phyloP scores from a whole-genome alignment of 768 basidiomycete genomes.

The Trametopsis cervina region DNA sequence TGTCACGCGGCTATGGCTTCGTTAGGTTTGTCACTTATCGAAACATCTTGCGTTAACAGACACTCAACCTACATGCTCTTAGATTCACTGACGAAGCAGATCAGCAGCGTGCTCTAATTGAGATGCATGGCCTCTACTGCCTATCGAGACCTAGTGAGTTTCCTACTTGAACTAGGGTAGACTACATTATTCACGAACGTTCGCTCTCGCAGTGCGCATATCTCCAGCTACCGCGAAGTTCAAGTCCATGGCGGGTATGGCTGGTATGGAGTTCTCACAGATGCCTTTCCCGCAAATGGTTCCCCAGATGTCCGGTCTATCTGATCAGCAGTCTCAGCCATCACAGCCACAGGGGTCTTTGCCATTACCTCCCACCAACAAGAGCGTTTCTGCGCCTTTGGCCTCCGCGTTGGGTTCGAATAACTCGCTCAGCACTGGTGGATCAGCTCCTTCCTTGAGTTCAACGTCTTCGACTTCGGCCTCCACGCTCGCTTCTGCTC shows the following conservation, averaged over 20 bases:
- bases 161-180: not conserved
- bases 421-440: conserved; percentile 22
- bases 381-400: conserved; percentile 68
- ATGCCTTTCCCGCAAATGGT: conserved; percentile 32
- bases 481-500: conserved; percentile 39
- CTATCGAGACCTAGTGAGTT: conserved; percentile 79
- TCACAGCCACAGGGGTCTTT: conserved; percentile 40
- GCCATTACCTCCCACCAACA: conserved; percentile 43
- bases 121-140: conserved; percentile 90
- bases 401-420: conserved; percentile 33
- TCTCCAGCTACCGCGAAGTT: conserved; percentile 86
- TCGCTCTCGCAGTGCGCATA: conserved; percentile 69
- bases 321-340: conserved; percentile 25
- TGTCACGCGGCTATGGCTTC: conserved; percentile 89
- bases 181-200: conserved; percentile 21
- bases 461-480: conserved; percentile 41
- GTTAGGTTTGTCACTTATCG: conserved; percentile 51
- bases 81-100: conserved; percentile 87
- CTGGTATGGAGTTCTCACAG: conserved; percentile 31
- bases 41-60: conserved; percentile 7
- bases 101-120: conserved; percentile 82
- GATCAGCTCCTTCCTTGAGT: conserved; percentile 23
- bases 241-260: conserved; percentile 47
- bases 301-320: conserved; percentile 14
- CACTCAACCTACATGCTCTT: conserved; percentile 14